Base-by-base conservation (phyloP, 1,284 basidiomycete species). In the Malassezia nana region DNA sequence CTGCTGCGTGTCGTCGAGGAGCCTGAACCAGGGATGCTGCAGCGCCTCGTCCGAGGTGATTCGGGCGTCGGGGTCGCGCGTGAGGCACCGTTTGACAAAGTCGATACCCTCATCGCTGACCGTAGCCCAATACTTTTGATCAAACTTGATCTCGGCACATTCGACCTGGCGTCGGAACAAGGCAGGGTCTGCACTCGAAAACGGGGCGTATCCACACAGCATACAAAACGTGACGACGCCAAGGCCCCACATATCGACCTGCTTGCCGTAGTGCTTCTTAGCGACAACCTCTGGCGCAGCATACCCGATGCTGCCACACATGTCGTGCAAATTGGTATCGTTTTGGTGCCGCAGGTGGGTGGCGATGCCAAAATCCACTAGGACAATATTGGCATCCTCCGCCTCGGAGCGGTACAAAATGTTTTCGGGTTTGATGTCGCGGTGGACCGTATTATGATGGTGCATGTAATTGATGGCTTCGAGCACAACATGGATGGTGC, bases 281-380 rank as follows among this genome's bases (percentile, higher is more conserved):
- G 80, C 81, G 24, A 96, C 78, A 5, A 98, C 86, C 74, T 98
- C 92, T 24, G 73, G 74, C 2, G 91, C 90, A 18, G 91, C 87
- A 68, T 96, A 96, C 1, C 91, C 91, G 58, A 92, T 84, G 63
- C 84, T 87, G 0, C 92, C 92, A 0, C 90, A 91, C 2, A 92
- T 77, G 0, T 83, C 83, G 22, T 82, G 83, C 1, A 96, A 77
- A 56, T 85, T 82, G 67, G 92, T 86, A 29, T 85, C 84, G 0
- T 84, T 77, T 59, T 87, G 82, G 46, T 58, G 43, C 56, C 58
- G 49, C 55, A 67, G 54, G 42, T 64, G 50, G 49, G 52, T 48
- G 38, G 56, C 52, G 30, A 98, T 95, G 61, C 94, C 94, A 74
- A 98, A 96, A 75, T 98, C 94, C 43, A 72, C 71, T n/a, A 74